These are phyloP conservation scores for Postia placenta DNA, from an alignment of 768 basidiomycete species.

Conservation along the genomic window DNA sequence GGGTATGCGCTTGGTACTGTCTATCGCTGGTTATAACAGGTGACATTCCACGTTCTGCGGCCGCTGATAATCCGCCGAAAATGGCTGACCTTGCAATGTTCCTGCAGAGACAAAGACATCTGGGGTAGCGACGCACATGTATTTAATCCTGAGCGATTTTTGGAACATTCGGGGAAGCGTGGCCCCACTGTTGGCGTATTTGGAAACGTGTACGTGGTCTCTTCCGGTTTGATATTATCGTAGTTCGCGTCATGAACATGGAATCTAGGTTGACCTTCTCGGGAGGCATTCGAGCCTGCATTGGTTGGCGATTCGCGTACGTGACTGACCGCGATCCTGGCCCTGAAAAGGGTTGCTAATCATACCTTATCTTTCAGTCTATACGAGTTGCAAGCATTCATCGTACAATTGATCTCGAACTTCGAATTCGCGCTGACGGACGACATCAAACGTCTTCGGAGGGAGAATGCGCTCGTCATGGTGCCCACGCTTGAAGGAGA, in stretches of 20 bases:
- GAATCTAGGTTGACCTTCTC: constrained; percentile 22
- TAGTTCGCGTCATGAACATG: no score
- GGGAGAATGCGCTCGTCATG: constrained; percentile 27
- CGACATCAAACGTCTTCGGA: constrained; percentile 20
- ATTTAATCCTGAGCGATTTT: constrained; percentile 26
- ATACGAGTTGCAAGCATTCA: constrained; percentile 49
- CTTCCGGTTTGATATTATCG: no score
- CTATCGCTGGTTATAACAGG: constrained; percentile 53
- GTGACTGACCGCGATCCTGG: constrained; percentile 3
- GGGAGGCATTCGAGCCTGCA: constrained; percentile 20
- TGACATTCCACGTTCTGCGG: no score
- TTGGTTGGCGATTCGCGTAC: constrained; percentile 23
- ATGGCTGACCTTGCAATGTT: no score
- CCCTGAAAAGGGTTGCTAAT: no score
- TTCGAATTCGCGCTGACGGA: constrained; percentile 43
- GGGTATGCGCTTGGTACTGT: constrained; percentile 44
- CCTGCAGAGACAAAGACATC: constrained; percentile 21
- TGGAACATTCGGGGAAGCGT: constrained; percentile 24
- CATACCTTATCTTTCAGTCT: no score
- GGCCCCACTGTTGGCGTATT: constrained; percentile 40
- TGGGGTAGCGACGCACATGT: constrained; percentile 26
- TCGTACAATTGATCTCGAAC: constrained; percentile 47
- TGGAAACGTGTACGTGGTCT: constrained; percentile 36
- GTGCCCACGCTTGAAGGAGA: constrained; percentile 30
- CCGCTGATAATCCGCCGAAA: no score